Percentiles rank a stretch among this genome's conserved stretches.
phyloP scores from a whole-genome alignment of 148 eudicot species.

The Bassia scoparia region DNA sequence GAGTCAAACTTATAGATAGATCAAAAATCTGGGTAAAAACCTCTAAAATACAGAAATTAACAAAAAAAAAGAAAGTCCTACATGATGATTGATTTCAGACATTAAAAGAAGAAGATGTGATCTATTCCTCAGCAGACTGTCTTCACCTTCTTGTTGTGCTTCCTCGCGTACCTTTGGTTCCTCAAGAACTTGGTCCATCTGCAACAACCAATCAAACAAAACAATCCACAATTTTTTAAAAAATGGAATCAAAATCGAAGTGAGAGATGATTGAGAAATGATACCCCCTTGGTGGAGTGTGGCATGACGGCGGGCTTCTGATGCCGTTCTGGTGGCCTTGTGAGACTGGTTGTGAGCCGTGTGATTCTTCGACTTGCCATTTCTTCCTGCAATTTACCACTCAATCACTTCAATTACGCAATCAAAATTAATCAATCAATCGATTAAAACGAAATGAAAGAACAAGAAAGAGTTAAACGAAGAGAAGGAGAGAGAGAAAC shows the following conservation, averaged over 20 bases:
- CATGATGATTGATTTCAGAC: not conserved
- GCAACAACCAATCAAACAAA: not conserved
- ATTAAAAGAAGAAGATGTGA: not conserved
- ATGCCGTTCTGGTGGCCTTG: slow-evolving; percentile 88
- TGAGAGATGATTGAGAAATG: not conserved
- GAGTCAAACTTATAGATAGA: slow-evolving; percentile 2
- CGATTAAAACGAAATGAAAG: not conserved
- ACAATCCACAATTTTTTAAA: not conserved
- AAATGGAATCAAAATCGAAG: not conserved
- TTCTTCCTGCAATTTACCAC: slow-evolving; percentile 10
- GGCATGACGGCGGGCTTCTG: slow-evolving; percentile 68
- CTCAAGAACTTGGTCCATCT: slow-evolving; percentile 95
- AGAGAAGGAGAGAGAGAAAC: slow-evolving; percentile 12
- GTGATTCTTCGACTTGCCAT: slow-evolving; percentile 97
- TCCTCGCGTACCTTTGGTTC: slow-evolving; percentile 95
- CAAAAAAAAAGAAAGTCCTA: slow-evolving; percentile 11
- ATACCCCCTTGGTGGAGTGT: slow-evolving; percentile 88
- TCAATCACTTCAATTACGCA: not conserved
- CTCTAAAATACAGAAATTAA: slow-evolving; percentile 15
- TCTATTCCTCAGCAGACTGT: slow-evolving; percentile 51
- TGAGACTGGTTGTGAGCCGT: slow-evolving; percentile 80
- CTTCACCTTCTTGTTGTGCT: slow-evolving; percentile 68
- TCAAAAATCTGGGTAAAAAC: slow-evolving; percentile 8
- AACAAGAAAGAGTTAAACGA: not conserved
- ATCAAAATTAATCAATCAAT: not conserved